Evolutionary conservation across 108 stramenopile genomes (phyloP).

Genomic region (Discostella stelligeroides): DNA sequence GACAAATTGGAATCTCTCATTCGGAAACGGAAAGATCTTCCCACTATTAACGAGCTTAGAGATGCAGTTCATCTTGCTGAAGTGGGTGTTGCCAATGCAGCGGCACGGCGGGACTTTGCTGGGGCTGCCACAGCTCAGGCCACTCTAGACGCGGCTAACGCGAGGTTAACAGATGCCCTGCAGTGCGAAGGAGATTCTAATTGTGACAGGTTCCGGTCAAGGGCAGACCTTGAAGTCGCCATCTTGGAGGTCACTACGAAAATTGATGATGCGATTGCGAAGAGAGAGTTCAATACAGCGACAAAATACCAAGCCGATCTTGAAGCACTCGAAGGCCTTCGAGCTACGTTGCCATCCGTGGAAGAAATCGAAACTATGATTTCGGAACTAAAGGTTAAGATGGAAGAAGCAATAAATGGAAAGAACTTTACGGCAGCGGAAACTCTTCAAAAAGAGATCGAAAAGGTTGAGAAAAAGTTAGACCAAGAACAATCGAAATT

Average conservation of each 20-base stretch:
- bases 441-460: conserved; percentile 62
- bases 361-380: conserved; percentile 65
- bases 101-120: conserved; percentile 71
- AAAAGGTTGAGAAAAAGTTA: conserved; percentile 54
- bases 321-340: conserved; percentile 62
- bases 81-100: conserved; percentile 63
- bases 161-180: conserved; percentile 53
- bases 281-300: conserved; percentile 64
- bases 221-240: conserved; percentile 72
- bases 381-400: conserved; percentile 43
- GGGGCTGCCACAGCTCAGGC: conserved; percentile 67
- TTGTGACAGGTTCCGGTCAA: conserved; percentile 51
- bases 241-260: conserved; percentile 48
- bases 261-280: conserved; percentile 63
- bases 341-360: conserved; percentile 69
- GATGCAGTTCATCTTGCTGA: conserved; percentile 63
- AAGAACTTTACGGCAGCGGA: conserved; percentile 73
- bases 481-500: conserved; percentile 54
- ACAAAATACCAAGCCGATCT: conserved; percentile 63
- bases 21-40: conserved; percentile 64
- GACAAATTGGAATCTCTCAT: conserved; percentile 66
- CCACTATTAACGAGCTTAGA: conserved; percentile 76
- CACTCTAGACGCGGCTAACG: conserved; percentile 61
- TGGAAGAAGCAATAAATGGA: conserved; percentile 61
- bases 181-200: conserved; percentile 22